A percentile compares a stretch with the other conserved stretches of the same genome.
phyloP scores from a whole-genome alignment of 2,329 filamentous ascomycete genomes.

The Aureobasidium sp. region DNA sequence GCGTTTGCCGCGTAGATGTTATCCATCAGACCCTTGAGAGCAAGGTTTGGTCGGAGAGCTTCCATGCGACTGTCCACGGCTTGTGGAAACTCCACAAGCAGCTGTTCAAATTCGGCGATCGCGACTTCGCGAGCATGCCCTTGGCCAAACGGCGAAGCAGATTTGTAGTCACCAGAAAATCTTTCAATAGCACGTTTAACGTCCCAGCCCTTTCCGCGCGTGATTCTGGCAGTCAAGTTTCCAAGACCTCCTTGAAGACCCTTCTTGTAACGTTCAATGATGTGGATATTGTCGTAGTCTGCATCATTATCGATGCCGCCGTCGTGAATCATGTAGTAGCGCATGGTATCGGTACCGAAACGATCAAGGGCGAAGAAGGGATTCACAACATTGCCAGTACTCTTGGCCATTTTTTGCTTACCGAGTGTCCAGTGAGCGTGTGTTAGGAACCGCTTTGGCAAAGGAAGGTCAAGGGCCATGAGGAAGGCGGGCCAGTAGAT shows the following conservation, averaged over 20 bases:
- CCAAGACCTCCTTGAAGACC: slow-evolving; percentile 68
- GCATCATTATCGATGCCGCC: slow-evolving; percentile 70
- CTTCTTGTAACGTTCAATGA: slow-evolving; percentile 72
- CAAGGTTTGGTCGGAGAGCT: slow-evolving; percentile 53
- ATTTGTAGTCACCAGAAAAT: slow-evolving; percentile 15
- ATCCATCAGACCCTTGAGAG: slow-evolving; percentile 56
- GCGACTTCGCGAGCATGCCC: neutral
- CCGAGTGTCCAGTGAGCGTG: slow-evolving; percentile 96
- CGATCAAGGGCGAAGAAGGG: slow-evolving; percentile 85
- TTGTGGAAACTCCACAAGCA: slow-evolving; percentile 32
- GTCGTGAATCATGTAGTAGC: slow-evolving; percentile 78
- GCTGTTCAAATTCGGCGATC: slow-evolving; percentile 26
- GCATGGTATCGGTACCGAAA: slow-evolving; percentile 79
- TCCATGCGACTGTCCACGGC: slow-evolving; percentile 51
- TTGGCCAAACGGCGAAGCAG: neutral
- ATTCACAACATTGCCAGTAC: slow-evolving; percentile 87
- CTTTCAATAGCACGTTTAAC: slow-evolving; percentile 22
- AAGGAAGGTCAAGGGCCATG: slow-evolving; percentile 72
- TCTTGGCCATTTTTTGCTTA: slow-evolving; percentile 92
- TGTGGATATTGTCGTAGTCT: slow-evolving; percentile 71
- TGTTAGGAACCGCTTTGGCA: slow-evolving; percentile 71
- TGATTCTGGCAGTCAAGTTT: slow-evolving; percentile 67
- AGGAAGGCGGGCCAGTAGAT: slow-evolving; percentile 98
- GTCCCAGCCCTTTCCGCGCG: slow-evolving; percentile 50
- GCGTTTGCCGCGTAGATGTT: slow-evolving; percentile 56